Conservation (phyloP, 495 filamentous ascomycete species). For the Xylaria cubensis region DNA sequence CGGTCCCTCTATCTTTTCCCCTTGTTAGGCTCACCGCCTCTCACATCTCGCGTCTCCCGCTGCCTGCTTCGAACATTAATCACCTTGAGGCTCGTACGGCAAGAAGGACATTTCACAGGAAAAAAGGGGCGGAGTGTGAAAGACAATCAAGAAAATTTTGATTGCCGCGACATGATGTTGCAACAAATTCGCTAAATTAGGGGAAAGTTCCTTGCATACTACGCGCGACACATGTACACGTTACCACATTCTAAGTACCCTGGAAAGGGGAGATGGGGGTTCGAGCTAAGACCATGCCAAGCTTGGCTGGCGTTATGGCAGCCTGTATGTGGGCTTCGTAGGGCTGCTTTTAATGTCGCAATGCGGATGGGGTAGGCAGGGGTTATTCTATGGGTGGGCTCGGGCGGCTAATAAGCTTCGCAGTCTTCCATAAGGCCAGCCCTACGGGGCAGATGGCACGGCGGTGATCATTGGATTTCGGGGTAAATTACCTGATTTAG, state of each 20-base stretch:
- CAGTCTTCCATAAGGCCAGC: slow-evolving; percentile 15
- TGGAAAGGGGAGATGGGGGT: slow-evolving; percentile 8
- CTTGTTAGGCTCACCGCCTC: slow-evolving; percentile 21
- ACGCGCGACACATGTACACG: background rate
- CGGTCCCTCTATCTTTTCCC: background rate
- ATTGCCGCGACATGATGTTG: slow-evolving; percentile 3
- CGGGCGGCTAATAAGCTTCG: slow-evolving; percentile 21
- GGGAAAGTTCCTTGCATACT: slow-evolving; percentile 21
- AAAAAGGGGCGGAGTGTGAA: background rate
- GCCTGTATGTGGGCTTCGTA: slow-evolving; percentile 14
- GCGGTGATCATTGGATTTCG: slow-evolving; percentile 18
- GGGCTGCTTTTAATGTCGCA: slow-evolving; percentile 20
- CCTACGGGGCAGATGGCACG: slow-evolving; percentile 23
- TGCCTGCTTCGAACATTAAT: background rate
- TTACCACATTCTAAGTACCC: slow-evolving; percentile 4
- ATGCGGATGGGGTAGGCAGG: background rate
- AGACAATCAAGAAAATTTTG: background rate
- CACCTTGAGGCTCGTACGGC: background rate
- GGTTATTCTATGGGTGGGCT: slow-evolving; percentile 4
- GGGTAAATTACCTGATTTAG: slow-evolving; percentile 21
- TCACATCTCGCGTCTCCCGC: background rate
- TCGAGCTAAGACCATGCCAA: slow-evolving; percentile 13
- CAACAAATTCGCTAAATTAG: slow-evolving; percentile 2
- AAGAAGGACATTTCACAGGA: background rate
- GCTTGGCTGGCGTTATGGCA: background rate